Conservation (phyloP, 768 basidiomycete genomes). For the Tubosaeta brunneosetosa region DNA sequence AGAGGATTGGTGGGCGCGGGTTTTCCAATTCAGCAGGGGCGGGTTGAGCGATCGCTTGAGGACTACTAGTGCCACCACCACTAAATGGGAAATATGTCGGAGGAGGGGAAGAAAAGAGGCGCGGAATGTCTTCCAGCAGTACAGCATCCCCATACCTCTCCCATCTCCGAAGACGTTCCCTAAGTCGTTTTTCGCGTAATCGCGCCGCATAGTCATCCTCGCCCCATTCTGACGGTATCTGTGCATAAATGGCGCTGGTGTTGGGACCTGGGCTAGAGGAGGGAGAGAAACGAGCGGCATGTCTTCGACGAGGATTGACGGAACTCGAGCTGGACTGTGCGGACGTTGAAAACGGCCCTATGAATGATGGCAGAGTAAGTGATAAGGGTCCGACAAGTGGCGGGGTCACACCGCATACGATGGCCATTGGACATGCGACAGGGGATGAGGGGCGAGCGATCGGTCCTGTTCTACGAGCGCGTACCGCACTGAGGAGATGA, state of each 20-base stretch:
- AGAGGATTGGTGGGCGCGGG: slow-evolving; percentile 21
- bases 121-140: slow-evolving; percentile 62
- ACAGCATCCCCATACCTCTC: slow-evolving; percentile 53
- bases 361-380: slow-evolving; percentile 8
- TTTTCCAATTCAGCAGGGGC: slow-evolving; percentile 26
- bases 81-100: slow-evolving; percentile 6
- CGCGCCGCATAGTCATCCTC: slow-evolving; percentile 64
- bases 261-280: slow-evolving; percentile 33
- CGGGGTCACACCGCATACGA: slow-evolving; percentile 86
- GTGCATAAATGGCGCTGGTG: not conserved
- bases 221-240: slow-evolving; percentile 46
- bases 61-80: not conserved
- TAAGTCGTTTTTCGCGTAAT: slow-evolving; percentile 67
- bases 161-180: slow-evolving; percentile 70
- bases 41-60: slow-evolving; percentile 22
- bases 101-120: slow-evolving; percentile 35
- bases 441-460: slow-evolving; percentile 56
- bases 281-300: slow-evolving; percentile 18
- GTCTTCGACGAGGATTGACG: slow-evolving; percentile 9
- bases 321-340: not conserved
- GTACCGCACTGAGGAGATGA: slow-evolving; percentile 72
- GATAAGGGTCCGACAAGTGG: slow-evolving; percentile 51
- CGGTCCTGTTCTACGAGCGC: slow-evolving; percentile 64
- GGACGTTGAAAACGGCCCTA: slow-evolving; percentile 10
- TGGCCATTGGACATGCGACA: slow-evolving; percentile 65